Base-by-base conservation (phyloP, 73 alveolate species). In the Paramecium biaurelia region DNA sequence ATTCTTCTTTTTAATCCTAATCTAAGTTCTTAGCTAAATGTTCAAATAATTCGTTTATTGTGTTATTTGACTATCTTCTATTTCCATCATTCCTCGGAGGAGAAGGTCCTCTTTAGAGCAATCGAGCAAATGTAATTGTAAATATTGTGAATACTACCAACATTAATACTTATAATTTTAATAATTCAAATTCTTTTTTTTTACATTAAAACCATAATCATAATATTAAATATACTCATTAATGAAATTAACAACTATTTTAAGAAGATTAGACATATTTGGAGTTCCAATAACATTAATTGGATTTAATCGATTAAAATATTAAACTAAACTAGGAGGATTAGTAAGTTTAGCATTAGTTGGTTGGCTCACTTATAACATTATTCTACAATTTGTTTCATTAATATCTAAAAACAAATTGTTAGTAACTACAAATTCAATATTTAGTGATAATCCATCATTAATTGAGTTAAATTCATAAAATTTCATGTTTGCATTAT, bases 351-450 rank as follows among this genome's bases (percentile, higher is more conserved):
- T 53, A 18, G 30, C 28, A 5, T 53, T 18, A 21, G 30, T 53
- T 6, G 87, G 87, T 14, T 74, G 87, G 87, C 87, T 74, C 57
- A 32, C 67, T 74, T 74, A 74, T 14, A 74, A 74, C 30, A 38
- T 74, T 12, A 53, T 53, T 21, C 23, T 53, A 53, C 30, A 18
- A 53, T 53, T n/a, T 23, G 68, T 53, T 53, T 53, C 68, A 4
- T 53, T 53, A 53, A 53, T n/a, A 18, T 53, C 68, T 18, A 74
- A 21, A 38, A 74, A 74, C 47, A 74, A 28, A 38, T 21, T 35
- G 56, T 37, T 74, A 2, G 87, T 74, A 4, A 32, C 56, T 12
- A 74, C 57, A 35, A 32, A 21, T 9, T 3, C 59, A 9, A 35
- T 30, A 34, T 74, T 74, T 38, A 74, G 47, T 74, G 87, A 74